Conservation (phyloP, 148 eudicot genomes). For the Camellia sinensis region DNA sequence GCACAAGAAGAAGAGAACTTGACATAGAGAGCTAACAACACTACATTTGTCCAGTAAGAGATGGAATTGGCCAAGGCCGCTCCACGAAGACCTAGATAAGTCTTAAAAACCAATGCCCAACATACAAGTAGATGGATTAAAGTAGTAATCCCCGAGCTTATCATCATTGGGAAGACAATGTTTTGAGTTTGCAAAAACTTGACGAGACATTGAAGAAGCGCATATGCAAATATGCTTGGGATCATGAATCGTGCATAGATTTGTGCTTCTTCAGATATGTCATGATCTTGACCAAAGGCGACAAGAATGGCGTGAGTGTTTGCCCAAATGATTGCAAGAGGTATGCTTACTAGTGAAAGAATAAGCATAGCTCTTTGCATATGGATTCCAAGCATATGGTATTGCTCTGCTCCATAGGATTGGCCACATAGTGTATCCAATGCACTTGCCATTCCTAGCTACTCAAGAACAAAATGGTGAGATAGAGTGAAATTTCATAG, state of each 20-base stretch:
- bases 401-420: conserved; percentile 64
- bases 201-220: conserved; percentile 54
- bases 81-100: conserved; percentile 50
- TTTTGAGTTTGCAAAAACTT: conserved; percentile 64
- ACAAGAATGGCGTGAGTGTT: conserved; percentile 46
- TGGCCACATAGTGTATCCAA: conserved; percentile 69
- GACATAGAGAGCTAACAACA: conserved; percentile 44
- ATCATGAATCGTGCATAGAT: conserved; percentile 47
- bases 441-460: conserved; percentile 72
- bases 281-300: conserved; percentile 48
- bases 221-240: conserved; percentile 56
- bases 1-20: conserved; percentile 49
- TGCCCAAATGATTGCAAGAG: conserved; percentile 55
- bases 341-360: conserved; percentile 43
- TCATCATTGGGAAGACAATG: conserved; percentile 61
- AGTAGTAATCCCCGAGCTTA: conserved; percentile 49
- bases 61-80: conserved; percentile 63
- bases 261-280: conserved; percentile 52
- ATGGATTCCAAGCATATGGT: conserved; percentile 60
- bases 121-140: conserved; percentile 43
- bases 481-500: background rate
- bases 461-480: background rate
- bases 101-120: conserved; percentile 58
- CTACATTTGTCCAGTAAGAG: conserved; percentile 58
- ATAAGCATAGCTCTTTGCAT: conserved; percentile 58